Percentiles rank a stretch among this genome's conserved stretches.
Evolutionary conservation across 75 land plant genomes (phyloP).

Genomic region (Gnetum montanum): DNA sequence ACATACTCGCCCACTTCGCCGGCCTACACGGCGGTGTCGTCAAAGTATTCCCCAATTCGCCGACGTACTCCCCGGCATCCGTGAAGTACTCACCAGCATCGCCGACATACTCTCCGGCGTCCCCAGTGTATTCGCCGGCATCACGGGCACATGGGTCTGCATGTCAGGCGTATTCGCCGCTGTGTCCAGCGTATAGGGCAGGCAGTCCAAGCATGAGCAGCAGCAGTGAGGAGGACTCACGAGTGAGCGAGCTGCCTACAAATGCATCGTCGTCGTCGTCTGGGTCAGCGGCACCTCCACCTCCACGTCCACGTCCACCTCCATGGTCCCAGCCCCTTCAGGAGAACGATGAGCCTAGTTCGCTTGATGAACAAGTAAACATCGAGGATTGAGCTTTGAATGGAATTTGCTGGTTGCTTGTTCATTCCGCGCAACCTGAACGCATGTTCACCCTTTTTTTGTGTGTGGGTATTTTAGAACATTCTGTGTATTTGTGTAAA

Average conservation of each 20-base stretch:
- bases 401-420: constrained; percentile 22
- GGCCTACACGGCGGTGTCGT: constrained; percentile 33
- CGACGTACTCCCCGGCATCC: constrained; percentile 22
- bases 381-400: constrained; percentile 18
- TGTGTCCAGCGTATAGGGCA: constrained; percentile 27
- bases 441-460: too few species aligned
- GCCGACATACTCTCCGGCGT: constrained; percentile 29
- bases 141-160: constrained; percentile 24
- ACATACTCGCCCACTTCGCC: constrained; percentile 30
- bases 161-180: constrained; percentile 25
- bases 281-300: constrained; percentile 22
- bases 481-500: too few species aligned
- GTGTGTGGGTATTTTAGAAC: too few species aligned
- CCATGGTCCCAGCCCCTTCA: constrained; percentile 30
- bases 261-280: constrained; percentile 19
- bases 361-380: constrained; percentile 24
- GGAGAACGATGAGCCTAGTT: constrained; percentile 24
- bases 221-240: constrained; percentile 22
- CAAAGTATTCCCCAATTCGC: constrained; percentile 31
- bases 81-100: constrained; percentile 30
- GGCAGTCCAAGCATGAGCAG: too few species aligned
- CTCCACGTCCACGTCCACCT: constrained; percentile 27
- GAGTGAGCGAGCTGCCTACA: constrained; percentile 23
- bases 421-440: too few species aligned
- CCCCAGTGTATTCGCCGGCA: constrained; percentile 26